Base-by-base conservation (phyloP, 805 yeast species). In the Pichia exigua region DNA sequence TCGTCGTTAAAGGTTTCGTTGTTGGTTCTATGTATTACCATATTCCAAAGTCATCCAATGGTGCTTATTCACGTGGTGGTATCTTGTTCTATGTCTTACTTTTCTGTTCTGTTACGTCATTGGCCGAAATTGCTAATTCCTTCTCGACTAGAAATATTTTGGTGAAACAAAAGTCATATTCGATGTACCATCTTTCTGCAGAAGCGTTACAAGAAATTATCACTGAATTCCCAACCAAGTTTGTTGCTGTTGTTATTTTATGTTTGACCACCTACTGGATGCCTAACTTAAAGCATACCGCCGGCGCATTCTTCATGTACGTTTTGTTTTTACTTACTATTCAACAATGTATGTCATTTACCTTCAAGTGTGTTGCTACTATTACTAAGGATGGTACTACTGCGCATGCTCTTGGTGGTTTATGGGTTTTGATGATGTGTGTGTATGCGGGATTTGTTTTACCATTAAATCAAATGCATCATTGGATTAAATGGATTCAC, bases 391-490 rank as follows among this genome's bases (percentile, higher is more conserved):
- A 75, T 55, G 77, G 78, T 65, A 73, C 76, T 32, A 71, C 76
- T 43, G 89, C 89, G 0, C 81, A 79, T 69, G 74, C 83, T 26
- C 61, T 82, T 35, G 79, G 84, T 11, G 85, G 87, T 68, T 57
- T 82, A 26, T 56, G 74, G 41, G 66, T 83, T 61, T 66, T 83
- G 59, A 69, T 73, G 12, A 62, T 79, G 57, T 70, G 77, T 42
- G 69, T 82, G 52, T 85, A 83, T 65, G 75, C 87, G n/a, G 85
- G 88, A 28, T 81, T 73, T 65, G 75, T 81, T 68, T 75, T 83
- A 56, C 87, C 85, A 49, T 66, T 76, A 30, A 75, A 76, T 4
- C 71, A 75, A 45, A 75, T 77, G 80, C 77, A 78, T 61, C 82
- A 81, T 57, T 81, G 85, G 85, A 75, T 78, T 52, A 75, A 78